These are phyloP conservation scores for Aureobasidium uvarum DNA, from an alignment of 2,329 filamentous ascomycete species.

Conservation along the genomic window DNA sequence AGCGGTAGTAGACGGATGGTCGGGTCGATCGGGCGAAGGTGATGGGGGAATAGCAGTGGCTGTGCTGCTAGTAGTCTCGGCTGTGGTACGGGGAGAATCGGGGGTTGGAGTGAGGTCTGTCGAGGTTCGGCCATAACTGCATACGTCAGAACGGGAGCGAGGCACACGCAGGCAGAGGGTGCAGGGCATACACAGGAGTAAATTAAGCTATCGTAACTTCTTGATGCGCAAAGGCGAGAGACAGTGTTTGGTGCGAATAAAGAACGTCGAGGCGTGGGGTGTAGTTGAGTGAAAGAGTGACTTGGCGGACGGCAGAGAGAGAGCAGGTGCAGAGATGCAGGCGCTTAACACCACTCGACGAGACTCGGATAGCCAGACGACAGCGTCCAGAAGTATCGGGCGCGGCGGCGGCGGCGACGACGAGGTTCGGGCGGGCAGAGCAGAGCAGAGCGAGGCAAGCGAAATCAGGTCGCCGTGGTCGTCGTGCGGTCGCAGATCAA, in stretches of 20 bases:
- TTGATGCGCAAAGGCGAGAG: slow-evolving; percentile 12
- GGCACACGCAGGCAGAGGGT: neutral
- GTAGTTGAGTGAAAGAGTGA: slow-evolving; percentile 20
- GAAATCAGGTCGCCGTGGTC: slow-evolving; percentile 13
- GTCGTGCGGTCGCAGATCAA: slow-evolving; percentile 23
- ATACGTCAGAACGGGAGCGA: slow-evolving; percentile 20
- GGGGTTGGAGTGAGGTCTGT: slow-evolving; percentile 15
- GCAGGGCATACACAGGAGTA: slow-evolving; percentile 22
- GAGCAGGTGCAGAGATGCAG: slow-evolving; percentile 20
- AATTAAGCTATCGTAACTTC: slow-evolving; percentile 17
- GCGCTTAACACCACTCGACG: slow-evolving; percentile 23
- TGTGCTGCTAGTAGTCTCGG: slow-evolving; percentile 17
- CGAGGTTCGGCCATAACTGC: slow-evolving; percentile 26
- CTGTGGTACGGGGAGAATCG: slow-evolving; percentile 14
- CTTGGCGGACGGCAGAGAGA: slow-evolving; percentile 13
- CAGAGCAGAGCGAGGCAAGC: slow-evolving; percentile 15
- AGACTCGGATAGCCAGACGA: neutral
- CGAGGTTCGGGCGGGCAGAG: neutral
- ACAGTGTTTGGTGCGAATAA: slow-evolving; percentile 6
- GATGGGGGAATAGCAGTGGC: slow-evolving; percentile 4
- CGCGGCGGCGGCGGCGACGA: slow-evolving; percentile 14
- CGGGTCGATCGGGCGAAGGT: neutral
- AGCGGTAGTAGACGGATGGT: neutral
- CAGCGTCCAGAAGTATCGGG: neutral
- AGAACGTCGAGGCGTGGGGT: slow-evolving; percentile 19